Evolutionary conservation across 164 flowering plant genomes (phyloP), one percentile per base, ranked within the genome.

Genomic region (Buxus sempervirens): DNA sequence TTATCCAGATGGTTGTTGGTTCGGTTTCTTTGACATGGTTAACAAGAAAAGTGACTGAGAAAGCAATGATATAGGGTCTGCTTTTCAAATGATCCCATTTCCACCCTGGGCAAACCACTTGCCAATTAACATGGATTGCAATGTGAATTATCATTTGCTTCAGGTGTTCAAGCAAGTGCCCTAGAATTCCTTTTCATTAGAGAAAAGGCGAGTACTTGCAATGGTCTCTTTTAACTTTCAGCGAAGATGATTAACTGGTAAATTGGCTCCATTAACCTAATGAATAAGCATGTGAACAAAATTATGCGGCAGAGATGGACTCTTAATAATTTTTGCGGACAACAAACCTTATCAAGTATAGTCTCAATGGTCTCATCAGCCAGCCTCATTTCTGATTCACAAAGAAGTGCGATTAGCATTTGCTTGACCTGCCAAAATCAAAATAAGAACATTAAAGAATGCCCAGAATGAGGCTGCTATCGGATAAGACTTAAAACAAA

Each of bases 371-470:
- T 88, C 60, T 92, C 97, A 76, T 95, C 98, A 68, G 97, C 85
- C 81, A 95, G 75, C 81, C 87, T 92, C 98, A 95, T 82, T 61
- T 90, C 96, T 53, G 97, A 89, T 77, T 95, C 98, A 62, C 88
- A 82, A 32, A 95, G 82, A 82, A 95, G 93, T 60, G 98, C 98
- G 78, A 90, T 88, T 71, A 95, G 68, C 98, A 95, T 95, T 81
- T 89, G 93, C 77, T 90, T 95, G 56, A 95, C 98, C 98, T 95
- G 93, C 75, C 68, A 88, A 83, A 76, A 73, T 68, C 59, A 68
- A 36, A 57, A n/a, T 54, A 62, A 28, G 69, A n/a, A 54, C 7
- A 59, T 63, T 66, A n/a, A 81, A 63, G 80, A 72, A 32, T 28
- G 61, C 75, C 67, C 60, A 65, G 26, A n/a, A 45, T 6, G 51